These are phyloP conservation scores for Cetradonia linearis DNA, from an alignment of 495 filamentous ascomycete species.

Conservation along the genomic window DNA sequence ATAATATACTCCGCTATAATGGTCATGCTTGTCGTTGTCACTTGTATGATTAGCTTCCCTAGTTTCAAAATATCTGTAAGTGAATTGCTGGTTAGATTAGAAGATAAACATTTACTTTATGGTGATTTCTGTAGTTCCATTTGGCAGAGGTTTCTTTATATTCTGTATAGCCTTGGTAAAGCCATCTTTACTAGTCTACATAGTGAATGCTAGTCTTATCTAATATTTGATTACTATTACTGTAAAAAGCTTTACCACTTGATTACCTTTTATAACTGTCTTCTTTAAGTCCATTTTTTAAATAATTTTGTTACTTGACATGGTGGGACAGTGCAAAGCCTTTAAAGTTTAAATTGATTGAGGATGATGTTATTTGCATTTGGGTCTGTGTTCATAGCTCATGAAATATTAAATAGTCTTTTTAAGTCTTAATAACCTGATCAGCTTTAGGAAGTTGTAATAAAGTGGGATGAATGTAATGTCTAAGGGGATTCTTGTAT, in stretches of 20 bases:
- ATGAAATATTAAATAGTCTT: background rate
- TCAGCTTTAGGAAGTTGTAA: background rate
- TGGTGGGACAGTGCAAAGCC: background rate
- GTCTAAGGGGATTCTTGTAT: background rate
- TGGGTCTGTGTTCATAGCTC: background rate
- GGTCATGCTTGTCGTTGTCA: background rate
- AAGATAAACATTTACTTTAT: background rate
- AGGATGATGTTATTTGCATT: background rate
- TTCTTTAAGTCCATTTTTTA: background rate
- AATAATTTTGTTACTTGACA: background rate
- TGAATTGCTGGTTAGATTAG: background rate
- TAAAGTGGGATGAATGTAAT: background rate
- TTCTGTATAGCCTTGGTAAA: slow-evolving; percentile 1
- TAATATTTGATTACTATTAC: background rate
- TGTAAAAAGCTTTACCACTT: slow-evolving; percentile 2
- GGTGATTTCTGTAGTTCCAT: background rate
- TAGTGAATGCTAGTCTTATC: slow-evolving; percentile 2
- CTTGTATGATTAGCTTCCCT: background rate
- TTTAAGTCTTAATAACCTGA: background rate
- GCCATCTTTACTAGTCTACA: background rate
- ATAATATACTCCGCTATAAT: background rate
- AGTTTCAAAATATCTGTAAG: background rate
- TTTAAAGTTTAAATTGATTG: too few species aligned
- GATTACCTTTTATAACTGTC: background rate
- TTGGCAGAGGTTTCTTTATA: slow-evolving; percentile 1